phyloP scores from a whole-genome alignment of 176 grass and related monocot genomes.

The Echinochloa phyllopogon region DNA sequence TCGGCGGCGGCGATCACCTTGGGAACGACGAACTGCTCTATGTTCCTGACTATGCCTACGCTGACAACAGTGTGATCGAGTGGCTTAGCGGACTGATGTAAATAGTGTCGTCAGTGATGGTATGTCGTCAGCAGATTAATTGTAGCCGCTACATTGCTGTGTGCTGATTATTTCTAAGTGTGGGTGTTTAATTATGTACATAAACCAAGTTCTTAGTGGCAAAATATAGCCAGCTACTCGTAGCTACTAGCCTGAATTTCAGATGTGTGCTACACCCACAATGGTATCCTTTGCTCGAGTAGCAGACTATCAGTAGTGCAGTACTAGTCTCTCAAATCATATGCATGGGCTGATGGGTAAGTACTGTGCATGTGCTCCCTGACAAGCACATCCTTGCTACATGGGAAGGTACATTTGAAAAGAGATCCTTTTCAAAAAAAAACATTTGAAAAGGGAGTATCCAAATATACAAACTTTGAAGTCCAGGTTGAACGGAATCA shows the following conservation, averaged over 20 bases:
- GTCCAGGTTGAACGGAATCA: background rate
- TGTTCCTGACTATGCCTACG: constrained; percentile 47
- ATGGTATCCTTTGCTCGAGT: background rate
- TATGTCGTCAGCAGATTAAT: constrained; percentile 10
- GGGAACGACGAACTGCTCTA: constrained; percentile 44
- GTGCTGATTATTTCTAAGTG: constrained; percentile 32
- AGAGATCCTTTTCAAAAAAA: too few relatives aligned
- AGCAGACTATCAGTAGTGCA: background rate
- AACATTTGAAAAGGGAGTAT: constrained; percentile 13
- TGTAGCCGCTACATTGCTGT: constrained; percentile 38
- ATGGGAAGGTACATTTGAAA: background rate
- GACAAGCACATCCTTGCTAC: constrained; percentile 13
- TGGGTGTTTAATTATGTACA: constrained; percentile 51
- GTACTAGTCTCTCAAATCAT: background rate
- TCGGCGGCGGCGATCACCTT: constrained; percentile 12
- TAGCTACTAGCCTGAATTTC: constrained; percentile 1
- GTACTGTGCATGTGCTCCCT: constrained; percentile 20
- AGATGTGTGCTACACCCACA: constrained; percentile 27
- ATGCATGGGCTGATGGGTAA: constrained; percentile 12
- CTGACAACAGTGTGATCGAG: constrained; percentile 48
- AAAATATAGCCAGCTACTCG: constrained; percentile 39
- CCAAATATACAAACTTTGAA: background rate
- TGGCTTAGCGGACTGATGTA: constrained; percentile 51
- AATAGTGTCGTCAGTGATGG: too few relatives aligned
- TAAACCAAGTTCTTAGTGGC: constrained; percentile 43